phyloP scores from a whole-genome alignment of 108 stramenopile species.

The Discostella pseudostelligera region DNA sequence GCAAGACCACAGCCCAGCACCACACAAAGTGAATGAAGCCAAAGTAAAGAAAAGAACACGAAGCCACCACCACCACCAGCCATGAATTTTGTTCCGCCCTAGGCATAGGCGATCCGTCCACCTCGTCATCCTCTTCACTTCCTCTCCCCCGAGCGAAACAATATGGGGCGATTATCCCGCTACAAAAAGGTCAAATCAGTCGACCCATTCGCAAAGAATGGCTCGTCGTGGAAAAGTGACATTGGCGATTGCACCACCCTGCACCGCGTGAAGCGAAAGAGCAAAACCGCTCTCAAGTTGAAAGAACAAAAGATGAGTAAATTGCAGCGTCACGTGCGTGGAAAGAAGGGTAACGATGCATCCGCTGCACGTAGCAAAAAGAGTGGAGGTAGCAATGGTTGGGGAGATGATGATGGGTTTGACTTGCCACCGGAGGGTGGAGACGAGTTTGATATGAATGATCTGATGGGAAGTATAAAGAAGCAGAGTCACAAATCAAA shows the following conservation, averaged over 20 bases:
- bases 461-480: constrained; percentile 51
- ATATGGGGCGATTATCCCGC: constrained; percentile 50
- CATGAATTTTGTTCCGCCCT: too few relatives aligned
- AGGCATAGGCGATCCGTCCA: too few relatives aligned
- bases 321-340: constrained; percentile 18
- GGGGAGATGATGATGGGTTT: constrained; percentile 38
- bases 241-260: constrained; percentile 33
- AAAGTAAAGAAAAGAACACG: too few relatives aligned
- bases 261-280: constrained; percentile 36
- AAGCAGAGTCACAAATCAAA: constrained; percentile 25
- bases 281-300: constrained; percentile 39
- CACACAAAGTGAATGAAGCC: too few relatives aligned
- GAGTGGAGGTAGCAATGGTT: constrained; percentile 38
- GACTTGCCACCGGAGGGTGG: constrained; percentile 45
- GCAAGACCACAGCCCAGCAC: too few relatives aligned
- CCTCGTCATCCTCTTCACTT: too few relatives aligned
- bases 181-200: constrained; percentile 54
- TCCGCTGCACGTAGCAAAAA: constrained; percentile 5
- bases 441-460: constrained; percentile 46
- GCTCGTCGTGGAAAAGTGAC: constrained; percentile 33
- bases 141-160: too few relatives aligned
- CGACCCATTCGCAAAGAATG: constrained; percentile 48
- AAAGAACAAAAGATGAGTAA: constrained; percentile 39
- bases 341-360: constrained; percentile 11
- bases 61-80: background rate